Evolutionary conservation across 2,329 filamentous ascomycete genomes (phyloP).

Genomic region (Rhynchosporium secalis): DNA sequence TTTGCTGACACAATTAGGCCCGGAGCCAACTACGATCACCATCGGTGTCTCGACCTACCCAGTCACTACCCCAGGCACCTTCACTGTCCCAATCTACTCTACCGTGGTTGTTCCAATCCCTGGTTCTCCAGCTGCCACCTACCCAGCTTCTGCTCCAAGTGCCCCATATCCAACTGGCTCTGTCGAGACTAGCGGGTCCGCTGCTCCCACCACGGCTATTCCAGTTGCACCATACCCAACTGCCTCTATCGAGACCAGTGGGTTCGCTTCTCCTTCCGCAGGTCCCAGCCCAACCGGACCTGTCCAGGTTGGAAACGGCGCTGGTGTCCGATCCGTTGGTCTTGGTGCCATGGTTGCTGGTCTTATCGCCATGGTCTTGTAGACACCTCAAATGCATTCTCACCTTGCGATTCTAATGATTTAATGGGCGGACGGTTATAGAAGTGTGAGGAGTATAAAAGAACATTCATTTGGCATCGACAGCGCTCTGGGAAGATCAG

Average conservation of each 20-base stretch:
- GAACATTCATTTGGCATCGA: constrained; percentile 31
- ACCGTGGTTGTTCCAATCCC: constrained; percentile 21
- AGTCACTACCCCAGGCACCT: constrained; percentile 38
- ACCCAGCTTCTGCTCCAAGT: constrained; percentile 15
- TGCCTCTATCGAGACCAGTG: constrained; percentile 14
- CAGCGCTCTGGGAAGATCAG: constrained; percentile 19
- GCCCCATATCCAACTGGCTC: constrained; percentile 6
- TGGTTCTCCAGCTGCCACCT: constrained; percentile 17
- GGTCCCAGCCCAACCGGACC: constrained; percentile 17
- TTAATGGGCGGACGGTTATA: constrained; percentile 19
- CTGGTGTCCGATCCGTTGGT: constrained; percentile 26
- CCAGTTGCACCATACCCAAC: constrained; percentile 16
- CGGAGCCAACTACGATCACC: constrained; percentile 47
- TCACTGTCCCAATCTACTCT: constrained; percentile 24
- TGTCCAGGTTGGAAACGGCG: constrained; percentile 27
- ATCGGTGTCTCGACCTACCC: constrained; percentile 48
- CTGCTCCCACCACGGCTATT: not conserved
- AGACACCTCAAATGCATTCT: constrained; percentile 21
- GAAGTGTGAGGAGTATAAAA: constrained; percentile 22
- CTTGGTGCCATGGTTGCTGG: constrained; percentile 32
- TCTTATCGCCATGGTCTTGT: constrained; percentile 34
- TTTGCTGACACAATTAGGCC: constrained; percentile 38
- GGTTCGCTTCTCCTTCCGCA: constrained; percentile 12
- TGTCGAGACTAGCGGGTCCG: too few relatives aligned
- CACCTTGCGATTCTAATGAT: constrained; percentile 22